Evolutionary conservation across 805 yeast genomes (phyloP).

Genomic region (Wickerhamiella slavikovae): DNA sequence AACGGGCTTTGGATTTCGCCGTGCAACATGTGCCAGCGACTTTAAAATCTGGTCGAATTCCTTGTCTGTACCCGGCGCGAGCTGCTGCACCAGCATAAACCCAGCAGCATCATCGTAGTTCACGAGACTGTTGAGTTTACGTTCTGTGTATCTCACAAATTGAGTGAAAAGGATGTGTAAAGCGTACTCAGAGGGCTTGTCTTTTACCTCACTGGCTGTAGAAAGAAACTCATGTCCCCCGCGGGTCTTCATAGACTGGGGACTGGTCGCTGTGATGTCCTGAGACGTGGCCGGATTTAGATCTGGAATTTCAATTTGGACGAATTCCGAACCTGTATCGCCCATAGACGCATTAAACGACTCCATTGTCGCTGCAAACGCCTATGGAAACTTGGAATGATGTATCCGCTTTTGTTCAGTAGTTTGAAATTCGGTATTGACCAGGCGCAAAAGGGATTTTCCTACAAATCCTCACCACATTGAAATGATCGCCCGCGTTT

Average conservation of each 20-base stretch:
- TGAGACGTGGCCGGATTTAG: conserved; percentile 1
- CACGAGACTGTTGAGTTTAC: conserved; percentile 57
- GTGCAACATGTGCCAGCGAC: conserved; percentile 78
- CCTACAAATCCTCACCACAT: no score
- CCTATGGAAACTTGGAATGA: neutral
- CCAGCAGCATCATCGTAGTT: conserved; percentile 44
- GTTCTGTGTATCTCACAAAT: conserved; percentile 83
- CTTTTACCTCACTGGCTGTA: neutral
- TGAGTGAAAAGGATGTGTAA: conserved; percentile 86
- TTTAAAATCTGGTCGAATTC: conserved; percentile 69
- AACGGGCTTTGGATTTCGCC: conserved; percentile 80
- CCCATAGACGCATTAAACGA: neutral
- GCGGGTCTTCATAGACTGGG: neutral
- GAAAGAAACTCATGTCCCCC: neutral
- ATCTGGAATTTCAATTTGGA: conserved; percentile 12
- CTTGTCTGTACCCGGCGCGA: conserved; percentile 74
- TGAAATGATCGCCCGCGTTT: no score
- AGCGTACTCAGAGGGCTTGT: conserved; percentile 44
- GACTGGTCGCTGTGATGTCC: neutral
- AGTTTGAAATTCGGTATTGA: no score
- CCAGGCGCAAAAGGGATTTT: no score
- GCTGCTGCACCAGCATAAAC: conserved; percentile 55
- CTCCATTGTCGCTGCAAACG: neutral
- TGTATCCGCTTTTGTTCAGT: no score
- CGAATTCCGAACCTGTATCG: no score